Evolutionary conservation across 345 rosid species (phyloP).

Genomic region (Lumnitzera littorea): DNA sequence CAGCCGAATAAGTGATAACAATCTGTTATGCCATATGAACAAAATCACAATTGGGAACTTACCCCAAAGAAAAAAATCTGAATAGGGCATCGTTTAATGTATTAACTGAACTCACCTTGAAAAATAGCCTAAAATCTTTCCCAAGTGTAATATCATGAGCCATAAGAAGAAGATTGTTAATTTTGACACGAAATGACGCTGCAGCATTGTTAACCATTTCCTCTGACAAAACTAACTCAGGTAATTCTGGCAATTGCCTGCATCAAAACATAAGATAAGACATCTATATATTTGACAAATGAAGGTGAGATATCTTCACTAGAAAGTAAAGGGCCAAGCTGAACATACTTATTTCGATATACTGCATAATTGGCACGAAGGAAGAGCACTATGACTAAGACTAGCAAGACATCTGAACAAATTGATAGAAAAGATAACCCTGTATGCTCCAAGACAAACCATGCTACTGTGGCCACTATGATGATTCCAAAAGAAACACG

Average conservation of each 20-base stretch:
- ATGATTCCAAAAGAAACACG: conserved; percentile 55
- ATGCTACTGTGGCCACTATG: conserved; percentile 73
- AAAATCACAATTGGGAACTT: too few relatives aligned
- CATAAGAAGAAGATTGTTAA: conserved; percentile 68
- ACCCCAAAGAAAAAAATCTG: background rate
- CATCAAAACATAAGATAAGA: conserved; percentile 1
- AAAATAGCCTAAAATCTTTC: conserved; percentile 71
- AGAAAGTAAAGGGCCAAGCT: background rate
- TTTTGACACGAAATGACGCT: conserved; percentile 70
- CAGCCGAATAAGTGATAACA: too few relatives aligned
- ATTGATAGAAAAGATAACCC: conserved; percentile 74
- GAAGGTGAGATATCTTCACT: background rate
- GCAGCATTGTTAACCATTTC: conserved; percentile 81
- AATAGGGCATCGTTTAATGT: background rate
- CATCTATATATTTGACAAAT: conserved; percentile 5
- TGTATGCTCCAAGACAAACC: conserved; percentile 72
- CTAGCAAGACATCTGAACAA: conserved; percentile 71
- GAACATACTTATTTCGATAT: conserved; percentile 44
- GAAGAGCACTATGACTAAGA: conserved; percentile 46
- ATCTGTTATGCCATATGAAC: too few relatives aligned
- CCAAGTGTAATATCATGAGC: conserved; percentile 86
- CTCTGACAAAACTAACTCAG: conserved; percentile 76
- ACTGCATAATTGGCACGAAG: conserved; percentile 52
- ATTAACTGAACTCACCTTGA: conserved; percentile 39
- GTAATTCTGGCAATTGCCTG: conserved; percentile 48